A percentile compares a stretch with the other conserved stretches of the same genome.
Evolutionary conservation across 371 early-diverging fungal genomes (phyloP).

Genomic region (Amoeboaphelidium occidentale): DNA sequence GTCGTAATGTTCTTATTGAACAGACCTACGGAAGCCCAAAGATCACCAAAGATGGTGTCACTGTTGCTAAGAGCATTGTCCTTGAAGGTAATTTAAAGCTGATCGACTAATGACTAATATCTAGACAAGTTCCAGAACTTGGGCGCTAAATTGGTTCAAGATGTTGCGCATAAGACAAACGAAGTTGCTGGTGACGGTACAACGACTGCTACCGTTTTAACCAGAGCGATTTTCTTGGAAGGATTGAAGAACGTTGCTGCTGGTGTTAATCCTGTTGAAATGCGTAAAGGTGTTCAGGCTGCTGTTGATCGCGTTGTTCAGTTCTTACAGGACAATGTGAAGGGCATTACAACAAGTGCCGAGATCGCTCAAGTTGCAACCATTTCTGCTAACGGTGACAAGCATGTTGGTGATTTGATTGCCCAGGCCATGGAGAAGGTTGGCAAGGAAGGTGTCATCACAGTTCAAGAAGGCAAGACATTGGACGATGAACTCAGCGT

Average conservation of each 20-base stretch:
- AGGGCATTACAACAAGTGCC: constrained; percentile 70
- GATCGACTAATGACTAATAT: too few species aligned
- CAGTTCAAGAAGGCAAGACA: constrained; percentile 95
- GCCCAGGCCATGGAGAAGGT: constrained; percentile 97
- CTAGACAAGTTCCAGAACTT: background rate
- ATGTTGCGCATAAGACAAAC: constrained; percentile 96
- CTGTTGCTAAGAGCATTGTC: constrained; percentile 87
- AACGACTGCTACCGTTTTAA: constrained; percentile 79
- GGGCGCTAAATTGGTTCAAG: constrained; percentile 59
- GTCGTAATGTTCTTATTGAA: constrained; percentile 87
- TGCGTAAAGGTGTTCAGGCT: constrained; percentile 80
- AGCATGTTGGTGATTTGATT: constrained; percentile 76
- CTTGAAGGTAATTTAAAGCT: constrained; percentile 82
- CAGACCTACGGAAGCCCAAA: constrained; percentile 91
- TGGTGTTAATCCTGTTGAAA: constrained; percentile 93
- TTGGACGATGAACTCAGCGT: constrained; percentile 84
- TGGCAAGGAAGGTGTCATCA: constrained; percentile 97
- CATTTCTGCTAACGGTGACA: constrained; percentile 95
- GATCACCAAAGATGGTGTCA: constrained; percentile 98
- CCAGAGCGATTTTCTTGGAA: constrained; percentile 92
- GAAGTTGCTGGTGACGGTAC: constrained; percentile 97
- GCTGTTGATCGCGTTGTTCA: constrained; percentile 71
- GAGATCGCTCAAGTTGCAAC: constrained; percentile 88
- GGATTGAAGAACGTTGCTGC: constrained; percentile 96
- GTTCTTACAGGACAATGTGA: constrained; percentile 48